Evolutionary conservation across 805 yeast genomes (phyloP).

Genomic region (Priceomyces castillae): DNA sequence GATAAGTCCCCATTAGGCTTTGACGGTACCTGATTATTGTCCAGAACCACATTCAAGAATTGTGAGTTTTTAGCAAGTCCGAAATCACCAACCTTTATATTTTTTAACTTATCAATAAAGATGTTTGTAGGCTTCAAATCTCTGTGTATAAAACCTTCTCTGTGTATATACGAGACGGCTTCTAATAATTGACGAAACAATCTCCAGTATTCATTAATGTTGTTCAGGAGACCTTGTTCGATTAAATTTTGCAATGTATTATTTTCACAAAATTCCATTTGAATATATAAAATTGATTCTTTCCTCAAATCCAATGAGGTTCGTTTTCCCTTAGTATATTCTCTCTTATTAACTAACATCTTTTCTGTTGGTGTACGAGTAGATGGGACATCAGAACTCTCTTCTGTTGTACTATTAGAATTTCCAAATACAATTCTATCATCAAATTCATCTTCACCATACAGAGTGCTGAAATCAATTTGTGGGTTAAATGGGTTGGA

Average conservation of each 20-base stretch:
- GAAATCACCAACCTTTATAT: conserved; percentile 94
- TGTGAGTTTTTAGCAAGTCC: conserved; percentile 93
- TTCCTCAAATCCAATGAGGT: conserved; percentile 21
- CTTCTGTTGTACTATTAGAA: conserved; percentile 9
- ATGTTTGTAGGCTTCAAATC: conserved; percentile 95
- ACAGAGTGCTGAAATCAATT: conserved; percentile 49
- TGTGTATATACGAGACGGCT: conserved; percentile 86
- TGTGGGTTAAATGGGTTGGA: conserved; percentile 61
- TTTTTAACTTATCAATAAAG: conserved; percentile 85
- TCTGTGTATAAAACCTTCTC: conserved; percentile 91
- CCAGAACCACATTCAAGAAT: conserved; percentile 34
- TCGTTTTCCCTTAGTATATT: conserved; percentile 1
- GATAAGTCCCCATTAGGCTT: conserved; percentile 66
- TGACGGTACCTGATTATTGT: conserved; percentile 38
- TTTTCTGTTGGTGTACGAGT: not conserved
- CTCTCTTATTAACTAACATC: not conserved
- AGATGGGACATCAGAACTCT: not conserved
- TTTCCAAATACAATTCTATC: conserved; percentile 34
- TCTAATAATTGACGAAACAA: conserved; percentile 82
- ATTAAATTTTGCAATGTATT: conserved; percentile 84
- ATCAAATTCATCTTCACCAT: conserved; percentile 24
- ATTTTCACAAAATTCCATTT: conserved; percentile 98
- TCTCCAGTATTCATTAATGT: conserved; percentile 85
- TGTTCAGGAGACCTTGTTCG: conserved; percentile 61
- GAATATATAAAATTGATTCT: conserved; percentile 78